Base-by-base conservation (phyloP, 1,284 basidiomycete genomes). In the Trichosporon ovoides region DNA sequence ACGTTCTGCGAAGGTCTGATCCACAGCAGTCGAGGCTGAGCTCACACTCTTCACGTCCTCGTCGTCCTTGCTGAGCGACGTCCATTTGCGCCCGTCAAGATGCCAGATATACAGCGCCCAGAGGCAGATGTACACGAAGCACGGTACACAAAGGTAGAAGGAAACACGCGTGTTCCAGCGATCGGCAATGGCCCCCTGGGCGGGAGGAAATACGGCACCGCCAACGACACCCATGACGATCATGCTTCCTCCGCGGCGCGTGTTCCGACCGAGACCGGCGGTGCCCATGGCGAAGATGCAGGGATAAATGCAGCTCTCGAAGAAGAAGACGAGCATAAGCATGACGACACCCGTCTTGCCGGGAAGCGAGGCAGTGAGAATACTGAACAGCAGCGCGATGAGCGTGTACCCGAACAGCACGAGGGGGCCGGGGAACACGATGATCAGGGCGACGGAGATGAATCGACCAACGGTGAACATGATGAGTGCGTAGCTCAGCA, bases 191-290 rank as follows among this genome's bases (percentile, higher is more conserved):
- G 82, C 81, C 28, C 82, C 87, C 66, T 89, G 87, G 12, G 86
- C 83, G 0, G 85, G 80, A 1, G 88, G 87, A 74, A 84, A 87
- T 81, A 85, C 87, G 19, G 87, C 87, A 56, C 87, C 87, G 53
- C 87, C 87, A 58, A 83, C 84, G 38, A 88, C 85, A 62, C 85
- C 86, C 65, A 64, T 55, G 58, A 87, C 86, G 60, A 89, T 83
- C 58, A 88, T 73, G 57, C 84, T 83, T 14, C 87, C 86, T 1
- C 84, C 87, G 54, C 80, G 79, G 74, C 87, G 87, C 5, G 87
- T 87, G 77, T 87, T 81, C 56, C 80, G 79, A 34, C 87, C 87
- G 49, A 88, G 78, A 67, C 84, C 83, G 73, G 84, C 82, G 34
- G 87, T 90, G 7, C 82, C 85, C 37, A 89, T 79, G 59, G 88